Base-by-base conservation (phyloP, 805 yeast genomes). In the Wickerhamiella domercqiae region DNA sequence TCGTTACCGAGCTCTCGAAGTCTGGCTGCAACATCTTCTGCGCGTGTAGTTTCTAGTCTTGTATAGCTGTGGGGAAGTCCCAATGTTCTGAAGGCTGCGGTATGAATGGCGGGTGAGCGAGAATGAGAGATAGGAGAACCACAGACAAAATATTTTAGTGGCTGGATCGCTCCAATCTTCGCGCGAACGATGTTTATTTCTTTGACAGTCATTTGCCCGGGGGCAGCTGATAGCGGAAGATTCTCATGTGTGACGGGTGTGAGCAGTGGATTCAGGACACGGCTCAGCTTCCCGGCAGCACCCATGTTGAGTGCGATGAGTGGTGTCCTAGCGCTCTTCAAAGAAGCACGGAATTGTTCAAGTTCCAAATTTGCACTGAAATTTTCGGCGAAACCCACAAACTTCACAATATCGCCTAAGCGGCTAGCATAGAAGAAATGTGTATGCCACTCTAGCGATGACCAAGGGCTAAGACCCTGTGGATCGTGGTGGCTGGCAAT, bases 81-180 rank as follows among this genome's bases (percentile, higher is more conserved):
- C 41, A 83, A 64, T n/a, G 66, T 60, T 39, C 70, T 52, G 61
- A 78, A 90, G 21, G 78, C 83, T 2, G 93, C 69, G 50, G 76
- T 76, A 60, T 90, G 98, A 47, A 90, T 66, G 14, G 68, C 62
- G 31, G 98, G 98, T 2, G 96, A 84, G 55, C 83, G 73, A 2
- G 97, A 84, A 56, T 86, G 95, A 6, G 70, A 57, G 39, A 86
- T 68, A 36, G 97, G 96, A 9, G 65, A 60, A 4, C 97, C 97
- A 43, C 75, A 77, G 42, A 86, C 73, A 57, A 68, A 79, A 49
- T 75, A 80, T 41, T 71, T 63, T 59, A 73, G 69, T 15, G 68
- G 38, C 44, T 58, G 44, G 37, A 73, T 63, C n/a, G 74, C 73
- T 30, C 94, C 94, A 45, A 81, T 62, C 26, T 66, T 59, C 13